A percentile compares a stretch with the other conserved stretches of the same genome.
Evolutionary conservation across 768 basidiomycete species (phyloP).

Genomic region (Russula brevipes): DNA sequence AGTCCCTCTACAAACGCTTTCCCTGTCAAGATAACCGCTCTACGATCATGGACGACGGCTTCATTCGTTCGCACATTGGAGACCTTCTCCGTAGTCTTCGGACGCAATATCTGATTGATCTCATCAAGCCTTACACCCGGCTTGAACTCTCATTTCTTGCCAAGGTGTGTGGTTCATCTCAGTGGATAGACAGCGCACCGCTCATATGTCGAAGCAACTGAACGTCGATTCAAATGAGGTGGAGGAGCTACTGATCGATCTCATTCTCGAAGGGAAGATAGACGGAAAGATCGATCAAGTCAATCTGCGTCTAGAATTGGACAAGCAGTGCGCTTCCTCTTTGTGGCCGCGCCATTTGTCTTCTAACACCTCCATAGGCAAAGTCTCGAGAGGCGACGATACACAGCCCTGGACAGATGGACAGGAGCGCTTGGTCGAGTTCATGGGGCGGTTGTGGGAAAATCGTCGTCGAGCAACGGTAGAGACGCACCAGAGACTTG

Average conservation of each 20-base stretch:
- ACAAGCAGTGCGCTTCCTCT: constrained; percentile 59
- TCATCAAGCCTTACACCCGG: constrained; percentile 96
- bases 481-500: constrained; percentile 14
- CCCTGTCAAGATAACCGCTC: constrained; percentile 69
- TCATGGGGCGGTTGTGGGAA: constrained; percentile 69
- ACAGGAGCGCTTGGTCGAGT: constrained; percentile 73
- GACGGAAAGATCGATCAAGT: constrained; percentile 97
- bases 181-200: no score
- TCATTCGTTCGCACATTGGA: constrained; percentile 94
- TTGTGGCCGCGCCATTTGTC: background rate
- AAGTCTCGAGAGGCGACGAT: constrained; percentile 82
- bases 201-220: constrained; percentile 65
- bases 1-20: constrained; percentile 3
- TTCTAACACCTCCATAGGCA: constrained; percentile 45
- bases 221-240: constrained; percentile 91
- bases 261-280: constrained; percentile 96
- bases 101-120: constrained; percentile 95
- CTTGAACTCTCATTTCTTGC: constrained; percentile 91
- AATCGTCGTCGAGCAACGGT: constrained; percentile 43
- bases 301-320: constrained; percentile 85
- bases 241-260: constrained; percentile 86
- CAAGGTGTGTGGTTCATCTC: constrained; percentile 47
- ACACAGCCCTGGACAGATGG: constrained; percentile 77
- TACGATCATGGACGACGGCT: constrained; percentile 94
- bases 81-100: constrained; percentile 91